These are phyloP conservation scores for Chytriomyces sp. DNA, from an alignment of 192 early-diverging fungal species.

Conservation along the genomic window DNA sequence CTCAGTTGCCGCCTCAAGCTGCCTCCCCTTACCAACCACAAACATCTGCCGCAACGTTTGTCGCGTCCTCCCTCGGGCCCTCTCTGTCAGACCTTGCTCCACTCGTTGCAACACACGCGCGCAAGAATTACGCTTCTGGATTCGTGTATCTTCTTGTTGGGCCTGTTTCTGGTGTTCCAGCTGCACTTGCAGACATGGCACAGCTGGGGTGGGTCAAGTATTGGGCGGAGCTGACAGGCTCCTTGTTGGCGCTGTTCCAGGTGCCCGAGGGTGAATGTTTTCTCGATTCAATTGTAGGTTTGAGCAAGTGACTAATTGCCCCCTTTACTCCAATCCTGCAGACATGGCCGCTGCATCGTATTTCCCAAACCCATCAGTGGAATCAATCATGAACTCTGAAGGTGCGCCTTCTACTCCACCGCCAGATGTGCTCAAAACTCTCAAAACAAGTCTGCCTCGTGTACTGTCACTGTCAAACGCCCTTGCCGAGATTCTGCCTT, in stretches of 20 bases:
- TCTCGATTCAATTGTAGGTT: not conserved
- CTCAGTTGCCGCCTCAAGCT: not conserved
- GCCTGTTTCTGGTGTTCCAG: not conserved
- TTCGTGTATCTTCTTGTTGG: constrained; percentile 18
- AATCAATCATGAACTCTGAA: constrained; percentile 30
- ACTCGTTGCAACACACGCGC: constrained; percentile 1
- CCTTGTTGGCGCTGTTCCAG: not conserved
- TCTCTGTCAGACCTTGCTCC: constrained; percentile 19
- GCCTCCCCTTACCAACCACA: not conserved
- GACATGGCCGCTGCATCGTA: constrained; percentile 24
- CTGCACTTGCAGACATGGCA: not conserved
- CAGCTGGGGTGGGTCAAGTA: constrained; percentile 25
- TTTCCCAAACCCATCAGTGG: constrained; percentile 23
- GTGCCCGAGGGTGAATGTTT: constrained; percentile 26
- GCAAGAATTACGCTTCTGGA: constrained; percentile 15
- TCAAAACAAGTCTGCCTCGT: not conserved
- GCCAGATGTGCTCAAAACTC: not conserved
- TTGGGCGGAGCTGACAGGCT: constrained; percentile 27
- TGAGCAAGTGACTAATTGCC: not conserved
- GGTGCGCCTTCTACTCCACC: constrained; percentile 1
- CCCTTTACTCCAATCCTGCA: not conserved
- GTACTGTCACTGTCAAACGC: constrained; percentile 22
- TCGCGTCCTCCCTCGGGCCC: not conserved
- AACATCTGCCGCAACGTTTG: not conserved
- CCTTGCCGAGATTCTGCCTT: constrained; percentile 32